phyloP scores from a whole-genome alignment of 352 stramenopile species.

The Globisporangium alternatum region DNA sequence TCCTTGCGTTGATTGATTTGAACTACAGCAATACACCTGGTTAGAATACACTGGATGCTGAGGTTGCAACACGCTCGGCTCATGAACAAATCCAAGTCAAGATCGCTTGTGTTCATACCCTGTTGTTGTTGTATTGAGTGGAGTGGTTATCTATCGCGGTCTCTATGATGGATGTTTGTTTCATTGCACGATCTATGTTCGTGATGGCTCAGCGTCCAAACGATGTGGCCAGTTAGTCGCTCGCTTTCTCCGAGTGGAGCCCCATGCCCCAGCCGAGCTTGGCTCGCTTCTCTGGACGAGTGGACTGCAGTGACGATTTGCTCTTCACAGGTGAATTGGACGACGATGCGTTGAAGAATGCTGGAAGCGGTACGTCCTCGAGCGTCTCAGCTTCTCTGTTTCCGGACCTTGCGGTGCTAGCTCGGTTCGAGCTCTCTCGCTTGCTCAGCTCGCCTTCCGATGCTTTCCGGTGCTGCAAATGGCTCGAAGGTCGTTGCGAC shows the following conservation, averaged over 20 bases:
- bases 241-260: constrained; percentile 26
- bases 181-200: no score
- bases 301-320: background rate
- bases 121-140: background rate
- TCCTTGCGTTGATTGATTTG: background rate
- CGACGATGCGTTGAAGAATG: constrained; percentile 32
- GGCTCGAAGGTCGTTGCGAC: constrained; percentile 14
- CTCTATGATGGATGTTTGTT: constrained; percentile 3
- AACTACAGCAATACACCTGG: background rate
- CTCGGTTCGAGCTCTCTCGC: background rate
- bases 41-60: background rate
- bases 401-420: background rate
- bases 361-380: constrained; percentile 48
- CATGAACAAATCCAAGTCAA: background rate
- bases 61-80: no score
- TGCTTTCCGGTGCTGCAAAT: constrained; percentile 24
- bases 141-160: constrained; percentile 1
- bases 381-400: constrained; percentile 30
- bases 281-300: constrained; percentile 33
- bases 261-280: constrained; percentile 86
- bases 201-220: no score
- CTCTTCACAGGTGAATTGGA: constrained; percentile 15
- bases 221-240: background rate
- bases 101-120: background rate
- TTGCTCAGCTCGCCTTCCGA: constrained; percentile 17